A percentile compares a stretch with the other conserved stretches of the same genome.
These are phyloP conservation scores for Cladosporium velox DNA, from an alignment of 2,329 filamentous ascomycete genomes.

Conservation along the genomic window DNA sequence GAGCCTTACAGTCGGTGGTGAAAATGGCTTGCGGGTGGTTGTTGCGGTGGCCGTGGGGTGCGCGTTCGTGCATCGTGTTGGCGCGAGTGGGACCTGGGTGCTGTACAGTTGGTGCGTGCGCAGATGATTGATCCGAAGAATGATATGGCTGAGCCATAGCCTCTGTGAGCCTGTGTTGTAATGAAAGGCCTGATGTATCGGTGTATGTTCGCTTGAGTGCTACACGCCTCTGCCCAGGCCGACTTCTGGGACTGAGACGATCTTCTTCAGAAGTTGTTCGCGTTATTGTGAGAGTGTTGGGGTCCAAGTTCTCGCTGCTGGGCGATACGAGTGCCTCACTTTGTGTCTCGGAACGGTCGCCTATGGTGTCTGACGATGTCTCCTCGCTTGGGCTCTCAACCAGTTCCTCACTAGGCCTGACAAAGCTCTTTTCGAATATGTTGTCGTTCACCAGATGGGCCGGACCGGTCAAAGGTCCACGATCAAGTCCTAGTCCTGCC, in stretches of 20 bases:
- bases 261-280: slow-evolving; percentile 19
- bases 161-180: slow-evolving; percentile 84
- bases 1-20: slow-evolving; percentile 84
- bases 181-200: slow-evolving; percentile 70
- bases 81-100: slow-evolving; percentile 34
- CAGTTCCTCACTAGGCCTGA: slow-evolving; percentile 33
- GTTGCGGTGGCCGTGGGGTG: slow-evolving; percentile 80
- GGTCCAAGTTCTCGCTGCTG: slow-evolving; percentile 13
- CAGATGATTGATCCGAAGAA: slow-evolving; percentile 53
- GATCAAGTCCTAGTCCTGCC: slow-evolving; percentile 48
- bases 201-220: slow-evolving; percentile 82
- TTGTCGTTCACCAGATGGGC: slow-evolving; percentile 73
- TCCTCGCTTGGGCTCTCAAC: slow-evolving; percentile 47
- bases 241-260: slow-evolving; percentile 46
- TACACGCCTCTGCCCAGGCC: slow-evolving; percentile 27
- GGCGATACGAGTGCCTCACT: slow-evolving; percentile 16
- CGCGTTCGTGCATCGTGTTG: slow-evolving; percentile 42
- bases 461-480: slow-evolving; percentile 77
- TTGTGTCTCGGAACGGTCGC: background rate
- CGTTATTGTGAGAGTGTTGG: slow-evolving; percentile 9
- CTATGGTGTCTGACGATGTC: slow-evolving; percentile 23
- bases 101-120: slow-evolving; percentile 29
- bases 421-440: slow-evolving; percentile 81
- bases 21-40: slow-evolving; percentile 97
- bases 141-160: slow-evolving; percentile 80